Evolutionary conservation across 768 basidiomycete species (phyloP), one percentile per base, ranked within the genome.

Genomic region (Rhizopogon salebrosus): DNA sequence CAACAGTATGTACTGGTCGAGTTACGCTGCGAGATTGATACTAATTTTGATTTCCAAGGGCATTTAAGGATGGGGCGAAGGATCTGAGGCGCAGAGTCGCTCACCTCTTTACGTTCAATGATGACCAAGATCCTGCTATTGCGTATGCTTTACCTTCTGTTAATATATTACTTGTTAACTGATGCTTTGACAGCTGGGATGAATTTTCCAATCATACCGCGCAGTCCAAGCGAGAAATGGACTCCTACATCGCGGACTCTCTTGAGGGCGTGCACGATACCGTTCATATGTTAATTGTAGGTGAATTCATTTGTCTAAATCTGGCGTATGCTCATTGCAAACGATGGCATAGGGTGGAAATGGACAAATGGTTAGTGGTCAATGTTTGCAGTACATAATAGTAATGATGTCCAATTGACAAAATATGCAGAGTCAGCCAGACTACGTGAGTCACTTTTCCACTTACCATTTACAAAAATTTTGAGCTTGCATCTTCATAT

Each of bases 201-300:
- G 59, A 64, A 11, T 68, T 65, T 35, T 67, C 65, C n/a, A 66
- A 66, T 54, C 55, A 56, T 5, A 50, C 23, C 6, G 54, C 58
- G 13, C 53, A 61, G 23, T 65, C 66, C n/a, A 54, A 55, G 6
- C 49, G 58, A 26, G 52, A 54, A 0, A 54, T 34, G 6, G 57
- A 55, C 31, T 53, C 53, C 14, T 24, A 27, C 35, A 55, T 52
- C 43, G 40, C 23, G 0, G 64, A 58, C 2, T 61, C 64, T 26
- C 41, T 68, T 20, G 65, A 67, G 40, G 46, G 43, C 2, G 53
- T 64, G 8, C 63, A 64, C 22, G 61, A 61, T 16, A 22, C 35
- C 13, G 45, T 64, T 42, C 63, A 64, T 31, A 37, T 20, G n/a
- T 48, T 46, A 10, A 3, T 64, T 4, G 63, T 64, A 51, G 10